Percentiles rank a stretch among this genome's conserved stretches.
Evolutionary conservation across 768 basidiomycete genomes (phyloP).

Genomic region (Kondoa subrosea): DNA sequence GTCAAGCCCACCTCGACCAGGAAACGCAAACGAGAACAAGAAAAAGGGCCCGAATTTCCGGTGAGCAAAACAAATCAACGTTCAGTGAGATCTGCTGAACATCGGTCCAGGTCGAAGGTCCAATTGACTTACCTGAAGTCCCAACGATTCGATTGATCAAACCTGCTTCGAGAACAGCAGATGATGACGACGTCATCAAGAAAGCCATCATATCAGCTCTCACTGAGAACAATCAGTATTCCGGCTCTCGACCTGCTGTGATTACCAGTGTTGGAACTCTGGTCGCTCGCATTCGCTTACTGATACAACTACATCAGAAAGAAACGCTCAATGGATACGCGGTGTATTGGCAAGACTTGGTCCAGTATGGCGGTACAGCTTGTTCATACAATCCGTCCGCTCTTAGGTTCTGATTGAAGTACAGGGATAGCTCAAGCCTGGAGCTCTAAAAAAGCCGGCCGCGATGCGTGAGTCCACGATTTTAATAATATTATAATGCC

Average conservation of each 20-base stretch:
- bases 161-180: background rate
- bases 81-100: background rate
- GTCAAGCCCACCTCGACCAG: background rate
- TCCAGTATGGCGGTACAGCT: slow-evolving; percentile 6
- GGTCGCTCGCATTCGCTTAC: background rate
- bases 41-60: background rate
- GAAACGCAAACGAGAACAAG: background rate
- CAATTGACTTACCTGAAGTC: background rate
- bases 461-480: background rate
- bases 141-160: background rate
- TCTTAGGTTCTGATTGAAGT: too few relatives aligned
- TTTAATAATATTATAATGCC: too few relatives aligned
- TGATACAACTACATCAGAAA: background rate
- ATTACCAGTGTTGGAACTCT: background rate
- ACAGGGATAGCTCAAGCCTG: slow-evolving; percentile 1
- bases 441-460: slow-evolving; percentile 2
- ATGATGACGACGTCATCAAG: background rate
- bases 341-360: background rate
- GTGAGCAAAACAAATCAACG: background rate
- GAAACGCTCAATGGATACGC: background rate
- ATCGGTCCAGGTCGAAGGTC: background rate
- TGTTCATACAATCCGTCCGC: too few relatives aligned
- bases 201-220: background rate
- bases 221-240: background rate
- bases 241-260: background rate